Evolutionary conservation across 1,284 basidiomycete species (phyloP).

Genomic region (Cerioporus squamosus): DNA sequence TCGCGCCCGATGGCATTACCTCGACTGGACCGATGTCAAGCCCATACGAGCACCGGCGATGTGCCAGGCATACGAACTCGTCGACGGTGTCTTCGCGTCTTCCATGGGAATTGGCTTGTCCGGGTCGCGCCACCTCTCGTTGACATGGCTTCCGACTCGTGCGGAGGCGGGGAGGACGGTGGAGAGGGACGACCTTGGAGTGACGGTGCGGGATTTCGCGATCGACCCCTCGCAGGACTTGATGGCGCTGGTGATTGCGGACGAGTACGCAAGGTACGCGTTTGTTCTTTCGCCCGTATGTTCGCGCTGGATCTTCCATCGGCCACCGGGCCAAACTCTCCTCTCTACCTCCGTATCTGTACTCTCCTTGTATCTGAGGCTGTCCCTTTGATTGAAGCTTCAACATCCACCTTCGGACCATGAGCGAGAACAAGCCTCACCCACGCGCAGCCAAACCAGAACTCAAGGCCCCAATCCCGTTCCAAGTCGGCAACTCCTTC

Average conservation of each 20-base stretch:
- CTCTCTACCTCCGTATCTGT: too few relatives aligned
- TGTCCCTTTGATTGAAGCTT: not conserved
- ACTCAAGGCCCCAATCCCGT: conserved; percentile 33
- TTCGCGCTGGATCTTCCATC: too few relatives aligned
- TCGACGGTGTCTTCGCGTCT: too few relatives aligned
- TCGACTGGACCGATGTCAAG: too few relatives aligned
- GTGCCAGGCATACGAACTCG: too few relatives aligned
- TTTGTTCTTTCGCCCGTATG: not conserved
- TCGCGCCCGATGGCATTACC: too few relatives aligned
- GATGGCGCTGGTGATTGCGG: conserved; percentile 44
- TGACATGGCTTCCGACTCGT: too few relatives aligned
- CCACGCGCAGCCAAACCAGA: conserved; percentile 34
- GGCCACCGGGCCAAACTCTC: too few relatives aligned
- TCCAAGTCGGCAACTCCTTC: conserved; percentile 39
- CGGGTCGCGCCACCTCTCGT: too few relatives aligned
- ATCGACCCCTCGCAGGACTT: conserved; percentile 69
- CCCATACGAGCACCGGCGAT: too few relatives aligned
- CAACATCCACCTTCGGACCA: conserved; percentile 39
- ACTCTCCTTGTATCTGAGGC: too few relatives aligned
- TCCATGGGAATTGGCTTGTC: too few relatives aligned
- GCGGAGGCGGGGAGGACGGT: conserved; percentile 23
- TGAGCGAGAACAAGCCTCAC: conserved; percentile 48
- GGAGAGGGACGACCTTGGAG: conserved; percentile 43
- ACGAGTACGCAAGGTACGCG: not conserved
- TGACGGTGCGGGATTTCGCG: conserved; percentile 57